Base-by-base conservation (phyloP, 2,329 filamentous ascomycete species). In the Curvularia verruculosa region DNA sequence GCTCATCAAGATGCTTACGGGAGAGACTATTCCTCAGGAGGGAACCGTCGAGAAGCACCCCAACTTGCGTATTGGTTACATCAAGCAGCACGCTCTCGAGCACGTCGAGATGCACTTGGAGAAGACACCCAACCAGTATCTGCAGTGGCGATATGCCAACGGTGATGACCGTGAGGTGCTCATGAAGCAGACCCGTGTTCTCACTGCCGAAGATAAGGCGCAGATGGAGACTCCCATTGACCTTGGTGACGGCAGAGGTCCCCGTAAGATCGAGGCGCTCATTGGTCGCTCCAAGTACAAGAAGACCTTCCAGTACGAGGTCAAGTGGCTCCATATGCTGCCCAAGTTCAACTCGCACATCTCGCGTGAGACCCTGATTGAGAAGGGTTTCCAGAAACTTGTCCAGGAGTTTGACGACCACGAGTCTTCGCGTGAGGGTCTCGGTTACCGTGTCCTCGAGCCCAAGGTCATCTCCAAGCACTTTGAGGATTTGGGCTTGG, bases 21-120 rank as follows among this genome's bases (percentile, higher is more conserved):
- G 94, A 67, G 95, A 98, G 78, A 87, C 88, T 19, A 89, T 97
- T 65, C 95, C 91, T 15, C 89, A 89, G 61, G 79, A 80, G 19
- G 95, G 95, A 62, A 91, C 88, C 75, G 95, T 99, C 23, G 93
- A 98, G 83, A 98, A 98, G 83, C 95, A 99, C 77, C 95, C 95
- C 66, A 99, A 99, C 78, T 81, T 99, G 73, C 93, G 95, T 84
- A 97, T 99, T 70, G 95, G 95, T 52, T 99, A 99, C 83, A 98
- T 99, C 82, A 98, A 98, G 83, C 95, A 99, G 82, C 95, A 99
- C 78, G 95, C 95, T 43, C 85, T 99, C 12, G 95, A 99, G 83
- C 95, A 99, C 86, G 95, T 99, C 10, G 94, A 99, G 81, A 96
- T 97, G 94, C 95, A 99, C 75, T 83, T 98, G 68, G 95, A 99